phyloP scores from a whole-genome alignment of 2,329 filamentous ascomycete species.

The Huntiella omanensis region DNA sequence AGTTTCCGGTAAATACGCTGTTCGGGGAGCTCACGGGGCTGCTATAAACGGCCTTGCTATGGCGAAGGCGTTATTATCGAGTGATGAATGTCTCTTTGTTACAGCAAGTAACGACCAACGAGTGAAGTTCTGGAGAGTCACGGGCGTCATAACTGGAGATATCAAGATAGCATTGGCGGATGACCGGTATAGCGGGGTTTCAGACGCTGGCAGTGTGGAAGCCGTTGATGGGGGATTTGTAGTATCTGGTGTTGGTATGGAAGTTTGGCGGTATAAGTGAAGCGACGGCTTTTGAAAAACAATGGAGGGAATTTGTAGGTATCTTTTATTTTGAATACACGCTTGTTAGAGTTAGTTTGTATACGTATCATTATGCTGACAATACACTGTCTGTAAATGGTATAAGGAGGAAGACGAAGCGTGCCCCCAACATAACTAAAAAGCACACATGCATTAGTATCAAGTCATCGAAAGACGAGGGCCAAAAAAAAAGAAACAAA shows the following conservation, averaged over 20 bases:
- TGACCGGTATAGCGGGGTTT: constrained; percentile 38
- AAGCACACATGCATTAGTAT: too few species aligned
- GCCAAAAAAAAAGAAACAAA: too few species aligned
- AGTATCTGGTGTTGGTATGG: constrained; percentile 28
- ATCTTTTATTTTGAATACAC: too few species aligned
- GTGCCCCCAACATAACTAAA: too few species aligned
- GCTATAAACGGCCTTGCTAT: constrained; percentile 40
- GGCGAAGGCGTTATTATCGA: background rate
- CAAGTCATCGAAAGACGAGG: too few species aligned
- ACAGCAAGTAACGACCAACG: constrained; percentile 43
- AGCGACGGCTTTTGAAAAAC: too few species aligned
- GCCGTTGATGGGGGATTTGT: constrained; percentile 20
- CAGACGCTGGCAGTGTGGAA: constrained; percentile 36
- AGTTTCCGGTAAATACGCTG: constrained; percentile 12
- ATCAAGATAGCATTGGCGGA: constrained; percentile 23
- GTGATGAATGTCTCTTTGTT: constrained; percentile 14
- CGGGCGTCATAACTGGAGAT: constrained; percentile 12
- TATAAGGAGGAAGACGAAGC: too few species aligned
- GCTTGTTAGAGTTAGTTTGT: too few species aligned
- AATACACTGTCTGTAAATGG: too few species aligned
- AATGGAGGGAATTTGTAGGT: too few species aligned
- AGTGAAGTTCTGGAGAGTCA: constrained; percentile 33
- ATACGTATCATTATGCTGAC: too few species aligned
- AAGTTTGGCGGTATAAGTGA: constrained; percentile 21
- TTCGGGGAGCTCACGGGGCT: constrained; percentile 48